Base-by-base conservation (phyloP, 2,329 filamentous ascomycete genomes). In the Aplosporella prunicola region DNA sequence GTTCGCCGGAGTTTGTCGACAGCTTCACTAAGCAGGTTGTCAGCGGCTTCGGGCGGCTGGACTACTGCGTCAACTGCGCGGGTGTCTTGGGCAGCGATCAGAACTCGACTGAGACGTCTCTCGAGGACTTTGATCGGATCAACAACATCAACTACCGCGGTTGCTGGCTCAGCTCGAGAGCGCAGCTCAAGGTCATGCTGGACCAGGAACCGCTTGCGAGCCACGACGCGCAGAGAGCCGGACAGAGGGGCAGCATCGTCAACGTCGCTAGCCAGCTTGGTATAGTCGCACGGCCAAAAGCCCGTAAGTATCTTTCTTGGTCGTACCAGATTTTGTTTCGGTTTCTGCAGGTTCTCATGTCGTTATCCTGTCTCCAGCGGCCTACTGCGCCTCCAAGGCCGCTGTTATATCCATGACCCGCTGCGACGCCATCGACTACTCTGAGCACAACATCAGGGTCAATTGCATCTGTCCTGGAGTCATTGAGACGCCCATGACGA, bases 401-500 rank as follows among this genome's bases (percentile, higher is more conserved):
- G 74, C 72, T 0, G 64, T 77, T 2, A 68, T 77, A 33, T 70
- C 67, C 15, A 66, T 78, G 66, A 77, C 74, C 0, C 58, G 66
- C 5, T 60, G 68, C 0, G 72, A 74, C 44, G 71, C 70, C 1
- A 72, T 74, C 14, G 68, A 77, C 44, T 75, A 76, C 47, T 68
- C 71, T 2, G 46, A 49, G 4, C 41, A 52, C 29, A 42, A 35
- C 2, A 74, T 78, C 36, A 64, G 74, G 33, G 68, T 78, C 45
- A 78, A 78, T 45, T 73, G 70, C 13, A 67, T 78, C 25, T 77
- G 74, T 42, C 74, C 73, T 0, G 59, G 64, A 9, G 68, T 65
- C 24, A 60, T 69, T 24, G 57, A 57, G 35, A 70, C 66, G 4
- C 64, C 66, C 0, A 50, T 48, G 43, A 44, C 47, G 0, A 47